Evolutionary conservation across 139 green algal genomes (phyloP), one percentile per base, ranked within the genome.

Genomic region (Parachlorella kessleri): DNA sequence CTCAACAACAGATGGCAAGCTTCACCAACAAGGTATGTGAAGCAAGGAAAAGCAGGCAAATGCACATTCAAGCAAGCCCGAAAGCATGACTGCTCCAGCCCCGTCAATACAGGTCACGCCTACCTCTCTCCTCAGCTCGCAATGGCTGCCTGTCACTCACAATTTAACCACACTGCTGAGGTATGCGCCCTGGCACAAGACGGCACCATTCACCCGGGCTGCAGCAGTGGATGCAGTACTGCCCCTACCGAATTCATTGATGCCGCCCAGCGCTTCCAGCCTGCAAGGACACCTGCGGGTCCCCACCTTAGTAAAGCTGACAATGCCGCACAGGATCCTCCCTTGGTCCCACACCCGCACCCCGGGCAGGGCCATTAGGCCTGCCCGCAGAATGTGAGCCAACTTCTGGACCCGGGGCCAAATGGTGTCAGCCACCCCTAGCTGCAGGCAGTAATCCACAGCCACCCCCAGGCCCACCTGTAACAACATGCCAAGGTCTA

Each of bases 401-500:
- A 95, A 73, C 28, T 38, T 3, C 32, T 81, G 75, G 2, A 93
- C 86, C 33, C 88, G 78, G 39, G 75, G 23, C 80, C 85, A 91
- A 23, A 90, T 89, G 18, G 28, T 64, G 1, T 85, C 39, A n/a
- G n/a, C 48, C 24, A 91, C 68, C 32, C 85, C 88, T 53, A 92
- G 32, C 3, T 89, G 55, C 14, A 90, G 26, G 0, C 76, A 81
- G 26, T 93, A 83, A 23, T 89, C 69, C 18, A 89, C 88, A 18
- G 91, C 91, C 5, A 91, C 80, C 0, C 90, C 91, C 42, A 95
- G 77, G 21, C 86, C 36, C 55, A 91, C 90, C 81, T 91, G n/a
- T n/a, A n/a, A n/a, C n/a, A n/a, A n/a, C n/a, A n/a, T n/a, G n/a
- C n/a, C n/a, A n/a, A n/a, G n/a, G n/a, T n/a, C n/a, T n/a, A n/a